Conservation (phyloP, 805 yeast species). For the Wickerhamiella bombiphila region DNA sequence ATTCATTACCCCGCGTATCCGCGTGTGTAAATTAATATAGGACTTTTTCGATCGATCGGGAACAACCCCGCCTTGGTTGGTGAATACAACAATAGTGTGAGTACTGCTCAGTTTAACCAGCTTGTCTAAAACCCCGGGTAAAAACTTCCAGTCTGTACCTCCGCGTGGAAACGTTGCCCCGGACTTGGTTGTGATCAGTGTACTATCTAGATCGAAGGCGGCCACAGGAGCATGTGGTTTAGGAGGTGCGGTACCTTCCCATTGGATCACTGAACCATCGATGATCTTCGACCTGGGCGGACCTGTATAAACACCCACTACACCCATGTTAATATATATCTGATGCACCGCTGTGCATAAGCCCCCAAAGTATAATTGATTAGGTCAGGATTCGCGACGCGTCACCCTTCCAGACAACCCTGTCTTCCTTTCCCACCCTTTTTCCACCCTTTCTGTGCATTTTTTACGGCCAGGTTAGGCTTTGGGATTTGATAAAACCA, state of each 20-base stretch:
- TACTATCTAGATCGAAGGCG: slow-evolving; percentile 77
- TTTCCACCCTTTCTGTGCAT: no score
- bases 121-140: slow-evolving; percentile 8
- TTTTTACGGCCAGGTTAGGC: no score
- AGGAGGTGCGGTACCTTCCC: neutral
- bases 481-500: no score
- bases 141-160: slow-evolving; percentile 61
- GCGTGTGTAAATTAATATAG: slow-evolving; percentile 23
- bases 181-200: slow-evolving; percentile 52
- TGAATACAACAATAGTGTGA: slow-evolving; percentile 47
- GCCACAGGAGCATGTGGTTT: slow-evolving; percentile 28
- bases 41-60: slow-evolving; percentile 24
- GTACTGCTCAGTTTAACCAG: slow-evolving; percentile 14
- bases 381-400: no score
- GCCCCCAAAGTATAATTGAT: no score
- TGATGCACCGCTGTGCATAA: no score
- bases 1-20: slow-evolving; percentile 7
- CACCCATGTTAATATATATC: no score
- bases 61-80: slow-evolving; percentile 70
- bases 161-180: slow-evolving; percentile 43
- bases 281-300: no score
- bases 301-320: no score
- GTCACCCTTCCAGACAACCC: no score
- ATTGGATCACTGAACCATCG: neutral
- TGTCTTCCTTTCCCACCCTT: no score